Evolutionary conservation across 306 rosid genomes (phyloP), one percentile per base, ranked within the genome.

Genomic region (Ormosia emarginata): DNA sequence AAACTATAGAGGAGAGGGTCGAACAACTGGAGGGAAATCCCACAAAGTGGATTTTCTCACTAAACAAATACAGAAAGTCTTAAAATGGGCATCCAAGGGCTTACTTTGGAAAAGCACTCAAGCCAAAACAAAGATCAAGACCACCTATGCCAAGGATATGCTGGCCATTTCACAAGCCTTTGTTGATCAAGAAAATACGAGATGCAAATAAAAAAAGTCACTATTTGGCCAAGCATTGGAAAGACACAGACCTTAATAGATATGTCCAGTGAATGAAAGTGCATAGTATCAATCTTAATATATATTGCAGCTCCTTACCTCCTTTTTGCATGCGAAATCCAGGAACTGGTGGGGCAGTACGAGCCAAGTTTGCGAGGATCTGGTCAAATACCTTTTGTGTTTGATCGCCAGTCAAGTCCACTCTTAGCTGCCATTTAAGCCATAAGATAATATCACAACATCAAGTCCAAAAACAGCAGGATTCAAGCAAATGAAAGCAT

Each of bases 311-410:
- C 47, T 55, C 37, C 49, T 62, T 87, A 94, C 98, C 98, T 90
- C 98, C 97, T 83, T 94, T 94, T 79, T 81, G 90, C 81, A 82
- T 82, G 53, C 95, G 95, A 87, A 94, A 94, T 85, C 97, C 98
- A 0, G 97, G 97, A 79, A 91, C 86, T 0, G 97, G 97, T 4
- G 98, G 97, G 13, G 95, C 97, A 5, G 89, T 82, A 52, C 86
- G 88, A 39, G 91, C 94, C 80, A 94, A 91, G 79, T 87, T 85
- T 71, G 75, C 41, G 74, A 94, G 86, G 80, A 87, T 87, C 79
- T 55, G 75, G 62, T 90, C 93, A 74, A 90, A 94, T 70, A 91
- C 88, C 84, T 66, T 88, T 65, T 88, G 85, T 14, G 97, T 92
- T 83, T 92, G 95, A 67, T 81, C 89, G 58, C 94, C 97, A 41